Evolutionary conservation across 257 asterid species (phyloP), one percentile per base, ranked within the genome.

Genomic region (Oldenlandia corymbosa): DNA sequence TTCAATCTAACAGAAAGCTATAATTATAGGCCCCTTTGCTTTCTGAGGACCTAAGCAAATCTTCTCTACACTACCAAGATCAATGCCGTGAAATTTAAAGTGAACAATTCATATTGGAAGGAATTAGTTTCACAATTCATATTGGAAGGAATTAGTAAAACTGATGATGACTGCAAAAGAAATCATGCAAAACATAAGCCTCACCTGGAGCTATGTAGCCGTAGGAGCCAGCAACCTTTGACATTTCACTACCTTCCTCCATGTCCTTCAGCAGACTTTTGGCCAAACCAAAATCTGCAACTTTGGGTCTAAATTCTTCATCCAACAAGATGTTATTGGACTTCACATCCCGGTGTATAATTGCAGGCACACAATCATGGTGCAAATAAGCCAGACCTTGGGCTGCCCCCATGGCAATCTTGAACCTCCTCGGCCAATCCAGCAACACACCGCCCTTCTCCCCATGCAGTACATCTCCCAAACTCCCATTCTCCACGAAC

Each of bases 161-260:
- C 34, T 51, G 51, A 42, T 27, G n/a, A 17, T 45, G 32, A 23
- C 54, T 46, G 50, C 55, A 56, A 26, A 6, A 7, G 14, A 39
- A 2, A 10, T 51, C n/a, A 63, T 1, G 10, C 12, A 46, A 55
- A 59, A 53, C 8, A 7, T 54, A 36, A 27, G 55, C 17, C 77
- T 49, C 54, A 90, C 97, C 97, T 41, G 97, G 97, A 16, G 97
- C 97, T 31, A 90, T 90, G 54, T 90, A 90, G 32, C 97, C 95
- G 9, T 77, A 83, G 54, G 97, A 90, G 65, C 97, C 97, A 23
- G 95, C 92, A 42, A 90, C 69, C 60, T 75, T 80, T 26, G 97
- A 85, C 84, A 79, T 80, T 61, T 78, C 85, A 30, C 77, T 89
- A 10, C 78, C 75, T 46, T 47, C 78, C 2, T 70, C 71, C 1